Base-by-base conservation (phyloP, 2,329 filamentous ascomycete genomes). In the Penicillium polonicum region DNA sequence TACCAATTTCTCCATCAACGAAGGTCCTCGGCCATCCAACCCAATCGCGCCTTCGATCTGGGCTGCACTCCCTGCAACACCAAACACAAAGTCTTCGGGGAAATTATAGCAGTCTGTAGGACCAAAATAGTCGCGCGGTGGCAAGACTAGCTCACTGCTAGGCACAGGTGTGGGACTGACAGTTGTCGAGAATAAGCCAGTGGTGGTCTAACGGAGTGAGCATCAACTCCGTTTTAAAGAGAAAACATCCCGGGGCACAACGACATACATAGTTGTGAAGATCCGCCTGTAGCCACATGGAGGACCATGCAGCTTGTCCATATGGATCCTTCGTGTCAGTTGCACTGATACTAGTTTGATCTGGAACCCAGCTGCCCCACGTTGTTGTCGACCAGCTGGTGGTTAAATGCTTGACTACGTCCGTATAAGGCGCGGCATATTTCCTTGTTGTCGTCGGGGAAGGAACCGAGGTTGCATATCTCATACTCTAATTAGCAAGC, bases 91-190 rank as follows among this genome's bases (percentile, higher is more conserved):
- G 15, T 73, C 72, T 0, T 68, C 52, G 0, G 74, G 75, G 29
- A 77, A 75, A 19, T 57, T 57, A 27, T 70, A 71, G 54, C 69
- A 71, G 51, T 70, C 67, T 0, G 60, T 67, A 0, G 80, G 77
- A 0, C 73, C 74, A 55, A 83, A 81, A 58, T 82, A 82, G 48
- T 82, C 78, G 1, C 73, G 67, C 0, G 84, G 83, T 0, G 84
- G 84, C 0, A 84, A 74, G 6, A 85, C 72, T 1, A 87, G 75
- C 56, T 86, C 82, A 52, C 72, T 80, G 1, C 75, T 82, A 0
- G 83, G 80, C 1, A 87, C 70, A 0, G 83, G 77, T 0, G 83
- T 86, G 0, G 84, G 82, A 4, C 73, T 76, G 2, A 83, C 82
- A 0, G 83, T 86, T 0, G 83, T 83, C 2, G 75, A 76, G 59